Evolutionary conservation across 2,329 filamentous ascomycete genomes (phyloP).

Genomic region (Parafenestella ontariensis): DNA sequence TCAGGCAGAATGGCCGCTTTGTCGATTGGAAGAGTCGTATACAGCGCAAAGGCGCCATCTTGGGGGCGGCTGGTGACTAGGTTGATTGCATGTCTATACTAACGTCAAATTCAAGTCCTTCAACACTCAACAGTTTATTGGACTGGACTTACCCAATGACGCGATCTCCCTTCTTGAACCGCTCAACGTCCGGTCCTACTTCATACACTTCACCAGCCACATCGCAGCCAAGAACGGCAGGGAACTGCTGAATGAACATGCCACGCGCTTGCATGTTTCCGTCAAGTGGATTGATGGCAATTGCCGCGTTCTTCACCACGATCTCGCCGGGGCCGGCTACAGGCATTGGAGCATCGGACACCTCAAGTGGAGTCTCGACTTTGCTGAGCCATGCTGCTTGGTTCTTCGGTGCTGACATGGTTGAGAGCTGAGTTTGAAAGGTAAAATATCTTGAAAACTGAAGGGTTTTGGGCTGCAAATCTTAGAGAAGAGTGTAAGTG

Average conservation of each 20-base stretch:
- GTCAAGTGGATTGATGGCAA: slow-evolving; percentile 39
- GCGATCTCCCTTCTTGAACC: slow-evolving; percentile 52
- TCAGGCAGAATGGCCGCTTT: slow-evolving; percentile 51
- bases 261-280: slow-evolving; percentile 33
- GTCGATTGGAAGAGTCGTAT: slow-evolving; percentile 43
- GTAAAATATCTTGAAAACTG: not conserved
- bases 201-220: slow-evolving; percentile 54
- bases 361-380: slow-evolving; percentile 23
- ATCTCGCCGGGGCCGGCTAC: slow-evolving; percentile 29
- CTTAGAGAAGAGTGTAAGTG: not conserved
- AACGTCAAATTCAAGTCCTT: not conserved
- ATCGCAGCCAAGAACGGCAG: slow-evolving; percentile 47
- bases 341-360: slow-evolving; percentile 28
- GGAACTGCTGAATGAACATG: slow-evolving; percentile 42
- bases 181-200: slow-evolving; percentile 50
- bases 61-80: slow-evolving; percentile 25
- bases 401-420: slow-evolving; percentile 13
- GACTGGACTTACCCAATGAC: slow-evolving; percentile 48
- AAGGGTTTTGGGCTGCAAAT: too few relatives aligned
- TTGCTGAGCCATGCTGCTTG: slow-evolving; percentile 32
- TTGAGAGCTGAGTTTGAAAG: not conserved
- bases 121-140: not conserved
- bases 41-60: slow-evolving; percentile 37
- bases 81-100: slow-evolving; percentile 26
- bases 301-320: slow-evolving; percentile 34